Evolutionary conservation across 148 eudicot genomes (phyloP), one percentile per base, ranked within the genome.

Genomic region (Camellia sinensis): DNA sequence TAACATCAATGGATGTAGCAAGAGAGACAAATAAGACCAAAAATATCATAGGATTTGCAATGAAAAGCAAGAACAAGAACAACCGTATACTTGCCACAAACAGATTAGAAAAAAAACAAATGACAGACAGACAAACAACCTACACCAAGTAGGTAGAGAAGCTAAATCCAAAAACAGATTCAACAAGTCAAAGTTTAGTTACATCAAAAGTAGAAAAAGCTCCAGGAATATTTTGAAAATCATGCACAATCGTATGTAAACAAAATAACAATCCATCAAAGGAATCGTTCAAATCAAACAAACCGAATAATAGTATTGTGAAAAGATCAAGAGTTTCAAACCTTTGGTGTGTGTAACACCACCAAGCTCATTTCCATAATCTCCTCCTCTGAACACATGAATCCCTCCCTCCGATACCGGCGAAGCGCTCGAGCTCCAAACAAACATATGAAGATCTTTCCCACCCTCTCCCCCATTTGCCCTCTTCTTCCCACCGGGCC

Each of bases 361-460:
- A 65, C 82, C 81, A 80, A 85, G 81, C 71, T 89, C 92, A 86
- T 87, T 86, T 17, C 87, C 95, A 85, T 85, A 88, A 5, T 91
- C 92, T 9, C 83, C 90, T 2, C 93, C 97, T 62, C 87, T 85
- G 80, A 91, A 95, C 12, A 95, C 98, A 85, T 94, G 97, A 75
- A 95, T 85, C 46, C 99, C 98, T 0, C 97, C 97, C 80, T 95
- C 95, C 17, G 93, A 88, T 29, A 91, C 94, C 0, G 94, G 94
- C 0, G 94, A 91, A 74, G 92, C 92, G 63, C 89, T 91, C 4
- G 94, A 89, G 69, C 94, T 91, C 94, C 94, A 91, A 15, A 91
- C 94, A 84, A 87, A 91, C 94, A 91, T 91, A 46, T 91, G 94
- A 17, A 92, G 87, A 85, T 91, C 98, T 67, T 86, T 92, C 8